Evolutionary conservation across 129 eudicot genomes (phyloP).

Genomic region (Oenanthe sinensis): DNA sequence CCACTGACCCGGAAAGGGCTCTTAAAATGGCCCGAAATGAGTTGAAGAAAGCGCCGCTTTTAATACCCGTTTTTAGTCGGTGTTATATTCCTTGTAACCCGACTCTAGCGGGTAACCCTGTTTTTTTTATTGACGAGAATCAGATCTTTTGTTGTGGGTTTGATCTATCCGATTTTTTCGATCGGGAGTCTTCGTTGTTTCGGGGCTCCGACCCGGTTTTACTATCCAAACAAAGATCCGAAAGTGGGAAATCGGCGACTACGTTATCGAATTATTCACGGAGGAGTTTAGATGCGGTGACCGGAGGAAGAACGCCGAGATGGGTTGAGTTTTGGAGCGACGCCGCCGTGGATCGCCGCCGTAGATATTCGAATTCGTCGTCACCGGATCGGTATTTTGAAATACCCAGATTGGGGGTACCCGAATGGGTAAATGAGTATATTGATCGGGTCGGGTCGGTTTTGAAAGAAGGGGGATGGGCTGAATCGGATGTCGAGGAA

Average conservation of each 20-base stretch:
- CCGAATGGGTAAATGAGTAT: conserved; percentile 72
- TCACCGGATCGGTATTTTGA: conserved; percentile 68
- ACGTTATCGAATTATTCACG: conserved; percentile 20
- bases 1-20: conserved; percentile 76
- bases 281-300: conserved; percentile 41
- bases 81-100: conserved; percentile 92
- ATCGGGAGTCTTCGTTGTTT: conserved; percentile 44
- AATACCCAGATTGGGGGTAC: conserved; percentile 41
- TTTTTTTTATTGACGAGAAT: conserved; percentile 79
- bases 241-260: conserved; percentile 23
- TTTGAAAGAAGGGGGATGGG: conserved; percentile 71
- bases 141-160: conserved; percentile 81
- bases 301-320: conserved; percentile 55
- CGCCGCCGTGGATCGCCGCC: conserved; percentile 64
- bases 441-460: conserved; percentile 63
- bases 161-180: conserved; percentile 74
- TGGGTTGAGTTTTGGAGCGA: conserved; percentile 97
- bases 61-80: conserved; percentile 72
- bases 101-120: conserved; percentile 78
- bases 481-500: conserved; percentile 66
- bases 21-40: conserved; percentile 66
- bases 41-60: conserved; percentile 63
- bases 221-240: conserved; percentile 34
- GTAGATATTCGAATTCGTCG: conserved; percentile 54
- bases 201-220: conserved; percentile 20